Evolutionary conservation across 2,329 filamentous ascomycete genomes (phyloP), one percentile per base, ranked within the genome.

Genomic region (Emmonsiellopsis sp.): DNA sequence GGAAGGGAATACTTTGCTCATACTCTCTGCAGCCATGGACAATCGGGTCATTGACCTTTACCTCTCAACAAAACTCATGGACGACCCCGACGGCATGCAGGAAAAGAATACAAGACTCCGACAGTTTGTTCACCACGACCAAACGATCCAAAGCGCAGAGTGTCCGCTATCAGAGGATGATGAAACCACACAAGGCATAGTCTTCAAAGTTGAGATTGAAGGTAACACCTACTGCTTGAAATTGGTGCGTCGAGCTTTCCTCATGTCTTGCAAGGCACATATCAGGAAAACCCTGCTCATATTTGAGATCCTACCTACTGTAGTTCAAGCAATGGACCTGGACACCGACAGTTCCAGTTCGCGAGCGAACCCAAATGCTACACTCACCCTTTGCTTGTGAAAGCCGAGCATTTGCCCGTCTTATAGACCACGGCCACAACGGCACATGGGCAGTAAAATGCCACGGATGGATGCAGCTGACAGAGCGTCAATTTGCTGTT

Each of bases 361-460:
- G 37, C 37, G 37, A 40, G 14, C 37, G 37, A 40, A 40, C 37
- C 37, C 37, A 40, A 14, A 40, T 40, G 32, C 2, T 31, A 14
- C 21, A 21, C 21, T 48, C 45, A 21, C 45, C 45, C 21, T 48
- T 48, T 33, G 21, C 45, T n/a, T 33, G 33, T 32, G 45, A 48
- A 48, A 27, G 45, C 21, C 45, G 45, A 31, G 45, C 45, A 13
- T 48, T 48, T 48, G 45, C n/a, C n/a, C 45, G 45, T 32, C 45
- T 48, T 31, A 33, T 31, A n/a, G 32, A 33, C 33, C 6, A 27
- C 32, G 6, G 14, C 33, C 14, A 48, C 8, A 48, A 48, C n/a
- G 45, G 45, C 9, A 48, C 45, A 7, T 48, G 45, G 45, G 45
- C 45, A 9, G 45, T 2, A 7, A 48, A 48, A 32, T 48, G 45